These are phyloP conservation scores for Lecanoromycetidae sp. DNA, from an alignment of 2,329 filamentous ascomycete species.

Conservation along the genomic window DNA sequence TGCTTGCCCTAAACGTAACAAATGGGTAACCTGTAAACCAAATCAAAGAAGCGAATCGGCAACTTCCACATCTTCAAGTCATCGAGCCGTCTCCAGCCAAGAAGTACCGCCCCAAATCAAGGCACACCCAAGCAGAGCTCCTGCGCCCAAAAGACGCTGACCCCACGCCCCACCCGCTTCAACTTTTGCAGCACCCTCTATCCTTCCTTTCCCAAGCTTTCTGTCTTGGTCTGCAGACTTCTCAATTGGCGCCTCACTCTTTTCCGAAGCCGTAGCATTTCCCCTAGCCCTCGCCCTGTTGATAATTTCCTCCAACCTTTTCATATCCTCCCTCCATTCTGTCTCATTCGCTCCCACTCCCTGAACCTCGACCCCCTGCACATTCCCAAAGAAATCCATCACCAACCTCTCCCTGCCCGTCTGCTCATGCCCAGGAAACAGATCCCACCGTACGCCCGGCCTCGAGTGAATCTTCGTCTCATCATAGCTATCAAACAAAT, in stretches of 20 bases:
- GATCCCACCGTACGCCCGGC: constrained; percentile 82
- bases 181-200: constrained; percentile 14
- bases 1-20: too few species aligned
- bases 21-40: neutral
- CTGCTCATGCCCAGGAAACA: constrained; percentile 77
- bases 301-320: constrained; percentile 14
- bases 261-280: neutral
- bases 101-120: constrained; percentile 17
- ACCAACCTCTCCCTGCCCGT: constrained; percentile 68
- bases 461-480: constrained; percentile 88
- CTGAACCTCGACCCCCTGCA: constrained; percentile 90
- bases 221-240: neutral
- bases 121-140: constrained; percentile 17
- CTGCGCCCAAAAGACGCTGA: constrained; percentile 14
- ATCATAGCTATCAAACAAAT: constrained; percentile 93
- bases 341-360: constrained; percentile 24
- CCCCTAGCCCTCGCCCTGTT: constrained; percentile 1
- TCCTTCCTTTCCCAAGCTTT: neutral
- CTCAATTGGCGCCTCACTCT: neutral
- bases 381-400: constrained; percentile 96
- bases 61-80: neutral
- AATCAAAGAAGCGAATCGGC: neutral
- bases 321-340: constrained; percentile 18
- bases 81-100: constrained; percentile 13
- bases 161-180: constrained; percentile 15